These are phyloP conservation scores for Ophiocordyceps polyrhachis-furcata DNA, from an alignment of 2,329 filamentous ascomycete species.

Conservation along the genomic window DNA sequence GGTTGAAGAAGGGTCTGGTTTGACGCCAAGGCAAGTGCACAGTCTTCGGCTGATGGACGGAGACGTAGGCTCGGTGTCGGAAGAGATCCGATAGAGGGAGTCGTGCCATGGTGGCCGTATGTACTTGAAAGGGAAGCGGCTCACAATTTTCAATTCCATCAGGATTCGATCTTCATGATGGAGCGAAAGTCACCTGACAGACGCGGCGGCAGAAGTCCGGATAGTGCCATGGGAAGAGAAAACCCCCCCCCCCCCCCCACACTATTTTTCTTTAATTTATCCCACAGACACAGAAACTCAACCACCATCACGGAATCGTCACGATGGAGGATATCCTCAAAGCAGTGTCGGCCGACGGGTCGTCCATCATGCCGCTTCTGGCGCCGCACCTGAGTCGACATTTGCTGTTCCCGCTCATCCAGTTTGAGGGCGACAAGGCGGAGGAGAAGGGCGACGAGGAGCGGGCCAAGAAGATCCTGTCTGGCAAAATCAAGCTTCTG, in stretches of 20 bases:
- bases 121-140: too few relatives aligned
- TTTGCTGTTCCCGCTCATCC: slow-evolving; percentile 87
- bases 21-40: too few relatives aligned
- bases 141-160: too few relatives aligned
- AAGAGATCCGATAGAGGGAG: too few relatives aligned
- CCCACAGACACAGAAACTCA: slow-evolving; percentile 10
- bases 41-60: too few relatives aligned
- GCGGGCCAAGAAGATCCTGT: slow-evolving; percentile 50
- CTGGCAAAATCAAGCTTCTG: slow-evolving; percentile 82
- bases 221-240: slow-evolving; percentile 3
- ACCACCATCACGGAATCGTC: neutral
- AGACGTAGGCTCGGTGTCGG: too few relatives aligned
- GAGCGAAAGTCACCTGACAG: too few relatives aligned
- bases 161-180: too few relatives aligned
- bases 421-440: slow-evolving; percentile 71
- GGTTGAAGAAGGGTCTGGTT: too few relatives aligned
- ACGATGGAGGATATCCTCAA: slow-evolving; percentile 23
- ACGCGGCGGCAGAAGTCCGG: slow-evolving; percentile 15
- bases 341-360: slow-evolving; percentile 44
- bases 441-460: slow-evolving; percentile 48
- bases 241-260: too few relatives aligned
- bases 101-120: too few relatives aligned
- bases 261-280: slow-evolving; percentile 20
- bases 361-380: slow-evolving; percentile 74
- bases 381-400: slow-evolving; percentile 88